Base-by-base conservation (phyloP, 2,329 filamentous ascomycete genomes). In the Aspergillus ochraceus region DNA sequence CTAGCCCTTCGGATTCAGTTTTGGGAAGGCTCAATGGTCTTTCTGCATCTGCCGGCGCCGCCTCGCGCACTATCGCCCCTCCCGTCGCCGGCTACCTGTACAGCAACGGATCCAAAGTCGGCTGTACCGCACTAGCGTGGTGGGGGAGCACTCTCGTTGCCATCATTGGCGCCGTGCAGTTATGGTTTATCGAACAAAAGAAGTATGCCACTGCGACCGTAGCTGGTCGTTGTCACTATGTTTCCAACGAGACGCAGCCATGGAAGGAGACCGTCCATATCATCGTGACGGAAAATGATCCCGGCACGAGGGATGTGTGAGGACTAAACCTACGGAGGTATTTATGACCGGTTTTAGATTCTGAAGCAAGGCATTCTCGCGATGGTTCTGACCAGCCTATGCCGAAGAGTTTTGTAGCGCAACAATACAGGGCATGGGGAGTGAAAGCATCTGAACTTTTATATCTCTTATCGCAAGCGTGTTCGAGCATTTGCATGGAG, bases 11-110 rank as follows among this genome's bases (percentile, higher is more conserved):
- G 4, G 79, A 85, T 3, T 82, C 81, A 1, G 83, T 86, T 5
- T 79, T 91, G 17, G 89, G 89, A 1, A 87, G 85, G 66, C 89
- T 91, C 72, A 91, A 91, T 63, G 89, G 89, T 0, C 76, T 91
- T 9, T 88, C 88, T 52, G 90, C 90, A 61, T 88, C 86, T 2
- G 88, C 86, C 1, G 89, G 88, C n/a, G 90, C 88, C 20, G 84
- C 86, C 4, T 88, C 87, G 60, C 82, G 89, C n/a, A 90, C 87
- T 0, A 71, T 91, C 45, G 87, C 88, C 1, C 88, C 88, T 22
- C 89, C 89, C 0, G 74, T 91, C 29, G 86, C 87, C 2, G 89
- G 89, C 2, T 81, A 87, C 32, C 79, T 91, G 4, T 91, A 91
- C 66, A 85, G 86, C 17, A 69, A 85, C 3, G 87, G 87, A 4